Evolutionary conservation across 768 basidiomycete genomes (phyloP).

Genomic region (Tylopilus intermedius): DNA sequence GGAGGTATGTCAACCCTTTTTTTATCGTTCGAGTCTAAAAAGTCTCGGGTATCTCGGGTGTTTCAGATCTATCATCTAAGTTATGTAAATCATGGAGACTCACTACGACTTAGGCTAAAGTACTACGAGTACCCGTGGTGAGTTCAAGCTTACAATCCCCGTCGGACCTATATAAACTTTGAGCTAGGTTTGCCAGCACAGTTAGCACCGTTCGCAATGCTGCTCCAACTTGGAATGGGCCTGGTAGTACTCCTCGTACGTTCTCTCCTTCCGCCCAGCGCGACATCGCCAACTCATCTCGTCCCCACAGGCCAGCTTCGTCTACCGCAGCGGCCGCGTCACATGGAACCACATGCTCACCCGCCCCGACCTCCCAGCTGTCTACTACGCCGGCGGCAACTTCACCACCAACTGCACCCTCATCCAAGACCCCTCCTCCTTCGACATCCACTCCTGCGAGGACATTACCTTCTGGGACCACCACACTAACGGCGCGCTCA

Average conservation of each 20-base stretch:
- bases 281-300: neutral
- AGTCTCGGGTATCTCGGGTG: too few species aligned
- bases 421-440: conserved; percentile 30
- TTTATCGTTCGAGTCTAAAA: neutral
- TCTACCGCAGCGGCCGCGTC: conserved; percentile 43
- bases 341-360: conserved; percentile 39
- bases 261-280: neutral
- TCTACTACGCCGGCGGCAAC: conserved; percentile 50
- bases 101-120: too few species aligned
- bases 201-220: conserved; percentile 4
- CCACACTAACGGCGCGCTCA: conserved; percentile 34
- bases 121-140: too few species aligned
- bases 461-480: conserved; percentile 64
- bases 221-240: conserved; percentile 5
- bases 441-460: conserved; percentile 49
- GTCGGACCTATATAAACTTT: too few species aligned
- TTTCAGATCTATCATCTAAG: too few species aligned
- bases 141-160: neutral
- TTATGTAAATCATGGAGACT: too few species aligned
- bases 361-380: conserved; percentile 41
- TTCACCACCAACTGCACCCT: conserved; percentile 43
- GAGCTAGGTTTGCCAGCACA: too few species aligned
- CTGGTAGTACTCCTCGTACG: conserved; percentile 12
- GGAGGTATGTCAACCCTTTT: neutral
- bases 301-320: conserved; percentile 34